These are phyloP conservation scores for Prototheca wickerhamii DNA, from an alignment of 163 green algal species.

Conservation along the genomic window DNA sequence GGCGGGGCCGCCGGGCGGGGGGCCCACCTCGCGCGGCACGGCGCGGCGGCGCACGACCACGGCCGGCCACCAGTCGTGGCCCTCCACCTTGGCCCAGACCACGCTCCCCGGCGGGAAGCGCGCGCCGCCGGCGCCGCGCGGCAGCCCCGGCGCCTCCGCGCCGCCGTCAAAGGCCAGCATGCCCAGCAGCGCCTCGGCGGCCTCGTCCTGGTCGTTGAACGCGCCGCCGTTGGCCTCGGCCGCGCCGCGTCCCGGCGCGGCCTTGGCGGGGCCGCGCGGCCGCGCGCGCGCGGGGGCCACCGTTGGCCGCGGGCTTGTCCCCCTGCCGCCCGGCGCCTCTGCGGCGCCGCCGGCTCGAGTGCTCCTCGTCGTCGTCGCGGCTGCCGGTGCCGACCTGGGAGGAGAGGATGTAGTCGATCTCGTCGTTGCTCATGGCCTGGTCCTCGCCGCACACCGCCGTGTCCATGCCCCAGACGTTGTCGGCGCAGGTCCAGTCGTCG, in stretches of 20 bases:
- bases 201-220: conserved; percentile 37
- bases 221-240: conserved; percentile 6
- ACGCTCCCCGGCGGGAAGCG: conserved; percentile 58
- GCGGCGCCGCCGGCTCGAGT: neutral
- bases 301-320: too few relatives aligned
- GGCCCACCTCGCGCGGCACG: conserved; percentile 68
- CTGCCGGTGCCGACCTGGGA: conserved; percentile 27
- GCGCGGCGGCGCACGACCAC: conserved; percentile 35
- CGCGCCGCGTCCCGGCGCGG: conserved; percentile 7
- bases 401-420: conserved; percentile 70
- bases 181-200: conserved; percentile 68
- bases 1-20: conserved; percentile 49
- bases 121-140: neutral
- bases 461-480: conserved; percentile 62
- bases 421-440: conserved; percentile 49
- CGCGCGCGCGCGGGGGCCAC: too few relatives aligned
- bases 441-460: conserved; percentile 47
- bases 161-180: conserved; percentile 41
- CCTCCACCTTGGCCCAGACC: conserved; percentile 89
- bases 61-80: conserved; percentile 86
- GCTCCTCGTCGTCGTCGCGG: neutral
- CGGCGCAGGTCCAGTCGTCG: conserved; percentile 62
- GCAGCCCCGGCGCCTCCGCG: conserved; percentile 1
- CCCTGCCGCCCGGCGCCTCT: neutral
- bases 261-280: neutral